phyloP scores from a whole-genome alignment of 805 yeast species.

The Schwanniomyces sp. region DNA sequence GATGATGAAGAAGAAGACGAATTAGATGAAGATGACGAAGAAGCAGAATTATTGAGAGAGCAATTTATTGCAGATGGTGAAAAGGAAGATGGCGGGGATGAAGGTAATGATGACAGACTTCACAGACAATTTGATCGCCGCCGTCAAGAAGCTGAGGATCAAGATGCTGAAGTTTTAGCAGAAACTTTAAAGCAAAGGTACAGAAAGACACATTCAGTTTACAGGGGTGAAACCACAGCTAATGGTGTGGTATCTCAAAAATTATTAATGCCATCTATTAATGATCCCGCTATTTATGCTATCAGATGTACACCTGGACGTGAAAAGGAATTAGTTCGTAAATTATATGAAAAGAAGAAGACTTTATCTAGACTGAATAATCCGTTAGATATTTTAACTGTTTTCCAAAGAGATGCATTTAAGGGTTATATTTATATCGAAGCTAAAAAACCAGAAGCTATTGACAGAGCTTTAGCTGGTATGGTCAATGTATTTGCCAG shows the following conservation, averaged over 20 bases:
- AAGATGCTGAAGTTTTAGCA: conserved; percentile 92
- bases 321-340: conserved; percentile 87
- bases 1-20: conserved; percentile 95
- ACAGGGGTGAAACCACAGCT: conserved; percentile 76
- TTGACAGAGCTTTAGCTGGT: conserved; percentile 84
- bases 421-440: conserved; percentile 91
- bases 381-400: conserved; percentile 83
- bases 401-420: conserved; percentile 92
- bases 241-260: conserved; percentile 79
- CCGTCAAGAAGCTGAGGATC: conserved; percentile 83
- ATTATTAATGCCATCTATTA: conserved; percentile 88
- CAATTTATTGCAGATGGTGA: conserved; percentile 80
- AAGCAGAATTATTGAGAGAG: conserved; percentile 81
- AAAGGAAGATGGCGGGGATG: conserved; percentile 52
- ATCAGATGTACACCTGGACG: conserved; percentile 89
- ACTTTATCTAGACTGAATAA: conserved; percentile 71
- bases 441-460: conserved; percentile 91
- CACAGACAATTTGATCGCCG: conserved; percentile 91
- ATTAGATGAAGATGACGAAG: conserved; percentile 88
- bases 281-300: conserved; percentile 96
- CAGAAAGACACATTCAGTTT: conserved; percentile 81
- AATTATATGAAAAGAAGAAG: conserved; percentile 78
- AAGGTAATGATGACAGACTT: conserved; percentile 64
- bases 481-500: conserved; percentile 77
- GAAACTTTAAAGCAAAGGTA: conserved; percentile 89